Evolutionary conservation across 1,284 basidiomycete species (phyloP), one percentile per base, ranked within the genome.

Genomic region (Dichomitus squalens): DNA sequence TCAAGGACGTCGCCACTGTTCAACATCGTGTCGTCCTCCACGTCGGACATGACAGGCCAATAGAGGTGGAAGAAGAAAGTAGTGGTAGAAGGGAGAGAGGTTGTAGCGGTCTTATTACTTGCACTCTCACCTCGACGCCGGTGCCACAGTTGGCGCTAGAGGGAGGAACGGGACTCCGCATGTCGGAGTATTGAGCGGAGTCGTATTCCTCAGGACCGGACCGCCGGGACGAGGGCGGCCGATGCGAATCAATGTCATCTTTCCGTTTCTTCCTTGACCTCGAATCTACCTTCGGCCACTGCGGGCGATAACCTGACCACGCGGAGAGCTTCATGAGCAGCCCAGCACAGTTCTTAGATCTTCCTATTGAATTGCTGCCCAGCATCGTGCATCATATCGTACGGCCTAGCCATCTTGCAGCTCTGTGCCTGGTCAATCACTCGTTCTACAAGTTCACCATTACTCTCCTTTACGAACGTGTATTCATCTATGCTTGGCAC

Each of bases 401-500:
- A 12, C 81, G 77, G 41, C 76, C 85, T 0, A 77, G 77, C 25
- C 79, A 87, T 66, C 69, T 88, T 20, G 77, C 77, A 4, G 58
- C 66, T 0, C 64, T 78, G 9, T 86, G 82, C 65, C 79, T 84
- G 3, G 85, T 90, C 20, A 84, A 79, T 68, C 79, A 74, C 50
- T 57, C 71, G 1, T 88, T 89, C 64, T 71, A 81, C 59, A 49
- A 59, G 1, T 84, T 84, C 63, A 76, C 81, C 0, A 70, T 75
- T 0, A 74, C 78, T 12, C 60, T 71, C 21, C 73, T 91, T 18
- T 91, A 90, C 62, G 73, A 78, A 25, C 75, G 76, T 12, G 75
- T 83, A 14, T 77, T 75, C 48, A 83, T 90, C 47, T 86, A 84
- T 69, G 78, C 86, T 16, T 89, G 87, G 88, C 81, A 89, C 53